These are phyloP conservation scores for Apiotrichum gamsii DNA, from an alignment of 1,284 basidiomycete genomes.

Conservation along the genomic window DNA sequence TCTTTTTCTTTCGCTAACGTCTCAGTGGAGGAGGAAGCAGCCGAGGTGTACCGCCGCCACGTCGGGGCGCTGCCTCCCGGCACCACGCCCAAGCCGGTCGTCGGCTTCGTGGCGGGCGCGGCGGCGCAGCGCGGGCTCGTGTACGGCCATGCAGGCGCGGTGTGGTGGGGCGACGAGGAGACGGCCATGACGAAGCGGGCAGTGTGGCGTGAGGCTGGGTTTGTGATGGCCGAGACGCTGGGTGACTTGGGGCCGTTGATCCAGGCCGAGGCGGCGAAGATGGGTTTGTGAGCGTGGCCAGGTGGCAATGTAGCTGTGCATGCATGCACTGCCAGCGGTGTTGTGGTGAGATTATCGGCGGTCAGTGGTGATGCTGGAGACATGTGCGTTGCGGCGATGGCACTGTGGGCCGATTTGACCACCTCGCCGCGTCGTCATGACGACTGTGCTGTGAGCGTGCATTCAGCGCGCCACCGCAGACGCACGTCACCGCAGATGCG, in stretches of 20 bases:
- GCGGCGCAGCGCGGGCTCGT: conserved; percentile 89
- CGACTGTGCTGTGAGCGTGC: background rate
- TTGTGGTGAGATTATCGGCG: background rate
- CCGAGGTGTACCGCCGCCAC: conserved; percentile 80
- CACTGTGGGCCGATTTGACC: too few species aligned
- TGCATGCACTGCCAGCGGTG: background rate
- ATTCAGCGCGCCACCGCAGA: too few species aligned
- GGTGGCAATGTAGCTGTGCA: background rate
- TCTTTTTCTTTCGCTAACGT: background rate
- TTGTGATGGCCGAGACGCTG: conserved; percentile 17
- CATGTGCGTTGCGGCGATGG: background rate
- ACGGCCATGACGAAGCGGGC: conserved; percentile 14
- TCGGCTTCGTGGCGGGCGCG: conserved; percentile 89
- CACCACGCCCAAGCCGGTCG: conserved; percentile 71
- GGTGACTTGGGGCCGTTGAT: conserved; percentile 17
- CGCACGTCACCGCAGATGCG: too few species aligned
- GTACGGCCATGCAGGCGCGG: conserved; percentile 73
- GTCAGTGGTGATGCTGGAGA: background rate
- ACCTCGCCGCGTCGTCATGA: too few species aligned
- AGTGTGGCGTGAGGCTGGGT: conserved; percentile 10
- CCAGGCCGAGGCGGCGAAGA: conserved; percentile 10
- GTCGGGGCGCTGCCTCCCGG: conserved; percentile 51
- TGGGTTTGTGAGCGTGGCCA: background rate
- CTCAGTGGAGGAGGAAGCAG: conserved; percentile 99
- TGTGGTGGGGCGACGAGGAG: conserved; percentile 23